A percentile compares a stretch with the other conserved stretches of the same genome.
Evolutionary conservation across 139 green algal species (phyloP).

Genomic region (Coelastrella sp.): DNA sequence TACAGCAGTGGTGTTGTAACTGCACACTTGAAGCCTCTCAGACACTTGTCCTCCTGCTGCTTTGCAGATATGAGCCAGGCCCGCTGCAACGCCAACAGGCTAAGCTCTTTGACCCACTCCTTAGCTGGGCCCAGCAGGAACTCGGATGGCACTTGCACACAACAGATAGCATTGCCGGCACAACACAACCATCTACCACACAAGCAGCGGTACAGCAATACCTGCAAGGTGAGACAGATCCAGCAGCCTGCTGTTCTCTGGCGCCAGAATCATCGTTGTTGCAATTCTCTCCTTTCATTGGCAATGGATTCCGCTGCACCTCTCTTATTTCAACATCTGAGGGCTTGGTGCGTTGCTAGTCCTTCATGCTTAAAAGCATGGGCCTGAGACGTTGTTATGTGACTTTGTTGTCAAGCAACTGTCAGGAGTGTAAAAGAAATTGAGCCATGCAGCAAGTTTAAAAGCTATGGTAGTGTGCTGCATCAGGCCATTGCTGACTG

Average conservation of each 20-base stretch:
- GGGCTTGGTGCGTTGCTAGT: too few species aligned
- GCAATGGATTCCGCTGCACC: too few species aligned
- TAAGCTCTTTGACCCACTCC: constrained; percentile 76
- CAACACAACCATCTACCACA: constrained; percentile 58
- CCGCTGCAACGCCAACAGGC: constrained; percentile 17
- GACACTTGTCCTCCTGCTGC: too few species aligned
- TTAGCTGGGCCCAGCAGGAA: constrained; percentile 63
- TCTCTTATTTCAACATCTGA: too few species aligned
- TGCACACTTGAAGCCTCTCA: too few species aligned
- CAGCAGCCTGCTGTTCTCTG: too few species aligned
- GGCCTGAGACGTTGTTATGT: too few species aligned
- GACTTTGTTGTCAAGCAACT: background rate
- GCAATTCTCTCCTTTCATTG: too few species aligned
- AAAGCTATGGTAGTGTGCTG: background rate
- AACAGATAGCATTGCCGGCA: constrained; percentile 74
- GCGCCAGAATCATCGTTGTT: too few species aligned
- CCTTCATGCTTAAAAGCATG: too few species aligned
- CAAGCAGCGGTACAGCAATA: constrained; percentile 50
- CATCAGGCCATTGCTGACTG: background rate
- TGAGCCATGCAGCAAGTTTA: background rate
- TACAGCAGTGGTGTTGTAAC: too few species aligned
- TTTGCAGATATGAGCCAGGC: constrained; percentile 34
- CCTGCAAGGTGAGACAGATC: constrained; percentile 57
- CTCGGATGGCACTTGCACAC: constrained; percentile 68
- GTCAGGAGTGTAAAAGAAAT: background rate